phyloP scores from a whole-genome alignment of 805 yeast species.

The Kuraishia borneana region DNA sequence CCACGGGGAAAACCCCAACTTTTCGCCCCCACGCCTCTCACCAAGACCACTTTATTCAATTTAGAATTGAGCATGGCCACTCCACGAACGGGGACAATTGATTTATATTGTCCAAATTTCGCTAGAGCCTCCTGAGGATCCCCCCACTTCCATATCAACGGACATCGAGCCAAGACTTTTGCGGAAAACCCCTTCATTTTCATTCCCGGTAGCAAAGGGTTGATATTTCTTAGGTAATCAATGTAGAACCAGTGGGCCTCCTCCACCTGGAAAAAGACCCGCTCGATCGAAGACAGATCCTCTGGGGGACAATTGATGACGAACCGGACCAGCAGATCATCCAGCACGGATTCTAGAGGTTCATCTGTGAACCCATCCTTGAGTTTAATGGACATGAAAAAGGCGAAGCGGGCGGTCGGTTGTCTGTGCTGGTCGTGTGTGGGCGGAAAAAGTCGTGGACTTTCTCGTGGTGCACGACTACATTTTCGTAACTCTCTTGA shows the following conservation, averaged over 20 bases:
- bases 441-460: background rate
- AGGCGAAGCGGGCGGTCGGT: background rate
- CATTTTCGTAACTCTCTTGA: background rate
- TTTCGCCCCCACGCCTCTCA: slow-evolving; percentile 70
- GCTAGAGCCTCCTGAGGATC: slow-evolving; percentile 71
- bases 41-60: slow-evolving; percentile 62
- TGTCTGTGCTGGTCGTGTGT: background rate
- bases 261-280: slow-evolving; percentile 89
- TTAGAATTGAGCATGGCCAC: slow-evolving; percentile 73
- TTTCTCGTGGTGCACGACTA: slow-evolving; percentile 1
- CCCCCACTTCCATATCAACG: slow-evolving; percentile 76
- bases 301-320: slow-evolving; percentile 87
- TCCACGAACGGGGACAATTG: slow-evolving; percentile 91
- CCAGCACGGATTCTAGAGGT: slow-evolving; percentile 63
- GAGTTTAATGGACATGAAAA: slow-evolving; percentile 20
- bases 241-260: slow-evolving; percentile 98
- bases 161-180: slow-evolving; percentile 55
- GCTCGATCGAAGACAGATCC: slow-evolving; percentile 69
- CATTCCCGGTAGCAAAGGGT: slow-evolving; percentile 67
- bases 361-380: slow-evolving; percentile 43
- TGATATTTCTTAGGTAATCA: slow-evolving; percentile 65
- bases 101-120: slow-evolving; percentile 75
- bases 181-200: slow-evolving; percentile 71
- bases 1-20: slow-evolving; percentile 97
- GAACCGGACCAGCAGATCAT: slow-evolving; percentile 82